Evolutionary conservation across 768 basidiomycete genomes (phyloP), one percentile per base, ranked within the genome.

Genomic region (Leucogyrophana mollusca): DNA sequence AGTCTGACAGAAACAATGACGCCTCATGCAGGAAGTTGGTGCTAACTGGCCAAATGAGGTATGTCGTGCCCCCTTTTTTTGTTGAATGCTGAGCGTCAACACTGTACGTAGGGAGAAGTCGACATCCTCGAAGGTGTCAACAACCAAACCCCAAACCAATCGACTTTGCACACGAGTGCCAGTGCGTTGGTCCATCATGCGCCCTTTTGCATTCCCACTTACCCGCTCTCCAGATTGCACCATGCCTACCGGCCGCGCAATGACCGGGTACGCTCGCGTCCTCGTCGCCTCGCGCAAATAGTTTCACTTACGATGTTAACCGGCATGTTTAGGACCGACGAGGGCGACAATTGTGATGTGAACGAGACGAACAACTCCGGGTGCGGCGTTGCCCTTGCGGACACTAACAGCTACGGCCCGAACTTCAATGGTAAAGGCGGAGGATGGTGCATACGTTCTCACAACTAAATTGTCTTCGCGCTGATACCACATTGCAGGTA

Each of bases 91-190:
- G 13, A 10, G 14, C 44, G 17, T 46, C 11, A 9, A 45, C 30
- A 23, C 20, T 17, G 24, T 17, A 45, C 3, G n/a, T n/a, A 66
- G 63, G 62, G 65, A 1, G 63, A 64, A 49, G 50, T 64, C 2
- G 66, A 67, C 47, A 66, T 67, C 10, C 13, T 68, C 2, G 66
- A 69, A 33, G 67, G 67, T 6, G 62, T 64, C 45, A 69, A 69
- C 34, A 27, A 56, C 40, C 13, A 43, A n/a, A 13, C 33, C 4
- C 64, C 68, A 2, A 62, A 69, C 39, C 50, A 53, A 17, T 56
- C 60, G 9, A 65, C 61, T n/a, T 41, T 71, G 11, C 68, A 69
- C 41, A 65, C 52, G 2, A 17, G 38, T 16, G 17, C 56, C 13
- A n/a, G 48, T 50, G 17, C 53, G 20, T 20, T 11, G 40, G 34